Conservation (phyloP, 1,139 yeast species). For the Pneumocystis wakefieldiae region DNA sequence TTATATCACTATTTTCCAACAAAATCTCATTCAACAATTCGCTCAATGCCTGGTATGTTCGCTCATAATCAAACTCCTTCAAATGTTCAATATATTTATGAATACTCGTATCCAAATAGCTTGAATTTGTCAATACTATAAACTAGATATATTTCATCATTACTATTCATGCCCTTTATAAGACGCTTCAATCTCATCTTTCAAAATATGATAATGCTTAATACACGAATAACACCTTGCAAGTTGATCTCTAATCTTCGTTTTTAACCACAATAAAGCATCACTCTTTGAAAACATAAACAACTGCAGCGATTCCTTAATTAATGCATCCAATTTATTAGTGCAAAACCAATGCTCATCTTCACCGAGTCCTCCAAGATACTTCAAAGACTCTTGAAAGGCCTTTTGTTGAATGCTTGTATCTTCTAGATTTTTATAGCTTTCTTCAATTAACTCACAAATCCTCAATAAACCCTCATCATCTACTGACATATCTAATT, state of each 20-base stretch:
- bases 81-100: constrained; percentile 15
- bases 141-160: background rate
- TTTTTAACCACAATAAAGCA: constrained; percentile 15
- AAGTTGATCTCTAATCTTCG: constrained; percentile 13
- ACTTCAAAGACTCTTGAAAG: constrained; percentile 6
- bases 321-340: constrained; percentile 6
- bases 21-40: constrained; percentile 9
- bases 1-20: constrained; percentile 11
- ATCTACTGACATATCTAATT: background rate
- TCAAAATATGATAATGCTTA: constrained; percentile 14
- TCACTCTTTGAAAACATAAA: constrained; percentile 14
- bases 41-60: constrained; percentile 13
- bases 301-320: constrained; percentile 11
- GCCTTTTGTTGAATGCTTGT: background rate
- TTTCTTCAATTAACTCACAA: background rate
- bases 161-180: constrained; percentile 8
- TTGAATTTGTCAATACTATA: constrained; percentile 8
- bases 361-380: constrained; percentile 10
- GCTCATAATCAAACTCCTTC: constrained; percentile 16
- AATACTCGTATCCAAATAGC: constrained; percentile 10
- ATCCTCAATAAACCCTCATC: background rate
- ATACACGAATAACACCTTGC: constrained; percentile 15
- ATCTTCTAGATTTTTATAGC: background rate
- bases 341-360: constrained; percentile 12
- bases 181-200: constrained; percentile 8